Conservation (phyloP, 208 protist genomes). For the Leishmania aethiopica region DNA sequence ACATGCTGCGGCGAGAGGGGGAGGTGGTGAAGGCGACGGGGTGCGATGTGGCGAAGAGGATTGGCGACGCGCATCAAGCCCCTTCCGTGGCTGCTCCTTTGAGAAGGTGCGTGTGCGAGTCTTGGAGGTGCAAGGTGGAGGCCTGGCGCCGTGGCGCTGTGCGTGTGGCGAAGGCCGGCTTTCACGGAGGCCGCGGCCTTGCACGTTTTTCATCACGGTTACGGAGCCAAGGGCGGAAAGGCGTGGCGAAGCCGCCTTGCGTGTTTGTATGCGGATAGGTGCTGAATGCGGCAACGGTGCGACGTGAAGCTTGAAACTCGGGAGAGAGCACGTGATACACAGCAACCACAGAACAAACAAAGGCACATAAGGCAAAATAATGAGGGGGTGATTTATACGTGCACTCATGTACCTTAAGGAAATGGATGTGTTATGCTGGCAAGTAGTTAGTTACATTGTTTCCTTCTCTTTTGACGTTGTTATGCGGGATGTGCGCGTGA, state of each 20-base stretch:
- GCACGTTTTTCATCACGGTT: not conserved
- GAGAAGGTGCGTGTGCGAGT: not conserved
- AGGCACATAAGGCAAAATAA: slow-evolving; percentile 2
- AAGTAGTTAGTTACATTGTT: not conserved
- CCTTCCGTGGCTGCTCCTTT: not conserved
- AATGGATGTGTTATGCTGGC: not conserved
- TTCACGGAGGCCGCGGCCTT: not conserved
- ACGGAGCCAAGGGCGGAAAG: not conserved
- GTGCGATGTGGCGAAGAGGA: not conserved
- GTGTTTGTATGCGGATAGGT: not conserved
- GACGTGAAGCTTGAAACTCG: not conserved
- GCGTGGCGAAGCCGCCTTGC: not conserved
- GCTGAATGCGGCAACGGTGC: not conserved
- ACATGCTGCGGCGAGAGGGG: not conserved
- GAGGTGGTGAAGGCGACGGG: not conserved
- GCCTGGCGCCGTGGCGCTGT: not conserved
- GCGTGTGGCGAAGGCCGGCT: not conserved
- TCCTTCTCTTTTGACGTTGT: not conserved
- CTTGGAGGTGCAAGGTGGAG: not conserved
- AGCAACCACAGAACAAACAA: not conserved
- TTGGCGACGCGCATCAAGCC: not conserved
- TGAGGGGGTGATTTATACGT: not conserved
- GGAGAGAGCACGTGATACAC: not conserved
- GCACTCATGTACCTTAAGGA: not conserved
- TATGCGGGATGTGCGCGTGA: not conserved